Conservation (phyloP, 768 basidiomycete species). For the Lactifluus rugatus region DNA sequence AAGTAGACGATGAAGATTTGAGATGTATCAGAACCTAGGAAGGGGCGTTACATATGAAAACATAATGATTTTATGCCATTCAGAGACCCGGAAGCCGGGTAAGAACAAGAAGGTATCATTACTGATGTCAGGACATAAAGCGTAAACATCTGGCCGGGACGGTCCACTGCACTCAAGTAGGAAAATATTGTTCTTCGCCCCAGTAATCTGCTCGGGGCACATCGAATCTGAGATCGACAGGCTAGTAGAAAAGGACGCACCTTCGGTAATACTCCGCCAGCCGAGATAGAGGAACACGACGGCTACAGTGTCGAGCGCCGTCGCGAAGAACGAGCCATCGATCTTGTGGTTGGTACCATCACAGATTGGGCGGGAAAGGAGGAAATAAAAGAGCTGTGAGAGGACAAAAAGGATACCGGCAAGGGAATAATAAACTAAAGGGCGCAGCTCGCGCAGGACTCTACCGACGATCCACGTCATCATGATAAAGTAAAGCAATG, state of each 20-base stretch:
- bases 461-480: conserved; percentile 76
- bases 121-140: background rate
- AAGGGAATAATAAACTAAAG: conserved; percentile 69
- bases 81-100: background rate
- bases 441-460: conserved; percentile 68
- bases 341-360: conserved; percentile 53
- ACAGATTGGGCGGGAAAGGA: conserved; percentile 72
- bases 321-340: conserved; percentile 83
- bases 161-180: background rate
- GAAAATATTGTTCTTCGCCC: conserved; percentile 41
- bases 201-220: conserved; percentile 28
- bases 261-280: conserved; percentile 90
- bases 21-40: background rate
- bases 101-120: background rate
- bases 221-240: background rate
- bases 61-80: background rate
- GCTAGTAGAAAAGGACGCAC: conserved; percentile 31
- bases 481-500: conserved; percentile 56
- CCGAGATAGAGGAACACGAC: conserved; percentile 61
- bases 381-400: conserved; percentile 74
- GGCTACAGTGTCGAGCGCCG: conserved; percentile 68
- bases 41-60: background rate
- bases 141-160: background rate
- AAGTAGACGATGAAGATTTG: background rate
- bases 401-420: conserved; percentile 71